phyloP scores from a whole-genome alignment of 192 early-diverging fungal genomes.

The Coemansia sp. region DNA sequence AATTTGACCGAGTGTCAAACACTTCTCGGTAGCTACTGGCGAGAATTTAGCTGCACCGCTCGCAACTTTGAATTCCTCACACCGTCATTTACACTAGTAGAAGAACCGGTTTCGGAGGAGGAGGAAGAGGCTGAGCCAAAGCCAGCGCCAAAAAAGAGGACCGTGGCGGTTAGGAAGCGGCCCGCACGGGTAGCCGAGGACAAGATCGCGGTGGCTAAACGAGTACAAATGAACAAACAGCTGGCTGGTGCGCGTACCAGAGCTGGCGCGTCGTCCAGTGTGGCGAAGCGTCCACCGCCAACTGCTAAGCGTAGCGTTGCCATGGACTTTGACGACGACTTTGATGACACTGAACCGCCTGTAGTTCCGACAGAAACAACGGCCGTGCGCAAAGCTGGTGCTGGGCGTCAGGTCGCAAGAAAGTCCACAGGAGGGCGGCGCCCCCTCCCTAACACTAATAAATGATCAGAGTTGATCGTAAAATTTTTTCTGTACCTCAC shows the following conservation, averaged over 20 bases:
- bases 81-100: not conserved
- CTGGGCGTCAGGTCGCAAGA: constrained; percentile 24
- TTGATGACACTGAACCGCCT: not conserved
- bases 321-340: not conserved
- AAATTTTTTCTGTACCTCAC: not conserved
- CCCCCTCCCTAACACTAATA: not conserved
- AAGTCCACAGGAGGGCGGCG: constrained; percentile 38
- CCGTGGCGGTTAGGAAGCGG: not conserved
- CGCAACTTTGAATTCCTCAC: constrained; percentile 8
- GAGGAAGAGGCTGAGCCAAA: not conserved
- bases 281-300: constrained; percentile 23
- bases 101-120: not conserved
- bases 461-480: not conserved
- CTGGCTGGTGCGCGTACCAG: constrained; percentile 18
- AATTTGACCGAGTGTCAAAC: constrained; percentile 25
- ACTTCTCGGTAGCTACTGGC: constrained; percentile 26
- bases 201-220: constrained; percentile 35
- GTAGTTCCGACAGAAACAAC: not conserved
- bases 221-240: constrained; percentile 40
- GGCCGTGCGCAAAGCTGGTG: not conserved
- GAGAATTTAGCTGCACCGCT: not conserved
- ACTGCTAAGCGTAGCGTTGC: constrained; percentile 24
- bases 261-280: not conserved
- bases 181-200: constrained; percentile 15
- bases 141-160: not conserved